These are phyloP conservation scores for Jimgerdemannia flammicorona DNA, from an alignment of 192 early-diverging fungal genomes.

Conservation along the genomic window DNA sequence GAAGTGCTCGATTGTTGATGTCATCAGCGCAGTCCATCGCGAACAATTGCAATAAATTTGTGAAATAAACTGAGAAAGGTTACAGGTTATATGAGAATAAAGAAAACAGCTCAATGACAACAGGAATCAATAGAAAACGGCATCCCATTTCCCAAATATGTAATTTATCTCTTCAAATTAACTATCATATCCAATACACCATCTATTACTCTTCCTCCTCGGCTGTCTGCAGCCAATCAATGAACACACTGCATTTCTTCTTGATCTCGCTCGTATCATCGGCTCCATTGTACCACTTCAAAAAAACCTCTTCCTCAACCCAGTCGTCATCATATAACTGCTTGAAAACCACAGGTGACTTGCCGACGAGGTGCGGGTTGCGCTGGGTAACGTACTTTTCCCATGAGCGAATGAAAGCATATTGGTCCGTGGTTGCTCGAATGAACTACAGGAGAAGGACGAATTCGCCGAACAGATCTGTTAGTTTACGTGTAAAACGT, in stretches of 20 bases:
- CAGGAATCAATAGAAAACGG: not conserved
- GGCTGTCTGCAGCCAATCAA: constrained; percentile 76
- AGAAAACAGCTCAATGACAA: not conserved
- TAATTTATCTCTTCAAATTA: too few relatives aligned
- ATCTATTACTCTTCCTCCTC: constrained; percentile 67
- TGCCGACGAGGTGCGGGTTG: constrained; percentile 40
- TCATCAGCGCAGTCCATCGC: not conserved
- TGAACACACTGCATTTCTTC: constrained; percentile 61
- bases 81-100: not conserved
- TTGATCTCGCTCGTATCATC: constrained; percentile 53
- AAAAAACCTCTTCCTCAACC: constrained; percentile 77
- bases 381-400: constrained; percentile 48
- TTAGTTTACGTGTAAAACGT: constrained; percentile 1
- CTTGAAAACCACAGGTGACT: constrained; percentile 61
- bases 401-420: constrained; percentile 55
- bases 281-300: constrained; percentile 56
- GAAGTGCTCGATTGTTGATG: not conserved
- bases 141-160: not conserved
- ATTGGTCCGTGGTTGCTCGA: constrained; percentile 53
- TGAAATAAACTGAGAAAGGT: not conserved
- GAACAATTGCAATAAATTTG: not conserved
- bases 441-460: constrained; percentile 42
- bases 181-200: too few relatives aligned
- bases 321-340: constrained; percentile 69
- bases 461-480: not conserved